These are phyloP conservation scores for Cystobasidiaceae sp. DNA, from an alignment of 1,284 basidiomycete species.

Conservation along the genomic window DNA sequence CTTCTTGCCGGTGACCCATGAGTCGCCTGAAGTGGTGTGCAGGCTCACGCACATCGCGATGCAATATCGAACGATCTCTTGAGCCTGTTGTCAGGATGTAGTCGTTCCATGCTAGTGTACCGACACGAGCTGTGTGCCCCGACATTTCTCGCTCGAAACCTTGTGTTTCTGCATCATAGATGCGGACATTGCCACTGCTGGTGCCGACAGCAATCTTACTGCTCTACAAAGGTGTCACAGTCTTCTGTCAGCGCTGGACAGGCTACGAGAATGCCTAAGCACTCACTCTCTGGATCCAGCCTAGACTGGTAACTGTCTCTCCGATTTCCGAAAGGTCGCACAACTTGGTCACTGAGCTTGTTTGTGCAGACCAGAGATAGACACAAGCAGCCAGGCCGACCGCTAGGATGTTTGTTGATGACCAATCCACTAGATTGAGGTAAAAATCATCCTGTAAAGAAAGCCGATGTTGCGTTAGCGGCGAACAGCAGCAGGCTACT, in stretches of 20 bases:
- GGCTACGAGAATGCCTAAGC: neutral
- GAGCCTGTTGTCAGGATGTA: slow-evolving; percentile 86
- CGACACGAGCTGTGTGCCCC: slow-evolving; percentile 83
- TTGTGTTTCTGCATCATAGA: slow-evolving; percentile 82
- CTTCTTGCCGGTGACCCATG: slow-evolving; percentile 84
- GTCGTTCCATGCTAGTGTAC: slow-evolving; percentile 88
- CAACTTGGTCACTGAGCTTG: slow-evolving; percentile 82
- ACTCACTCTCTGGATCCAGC: slow-evolving; percentile 82
- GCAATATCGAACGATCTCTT: slow-evolving; percentile 81
- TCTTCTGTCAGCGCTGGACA: slow-evolving; percentile 2
- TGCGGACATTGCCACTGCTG: slow-evolving; percentile 76
- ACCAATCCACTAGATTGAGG: slow-evolving; percentile 97
- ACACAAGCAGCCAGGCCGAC: slow-evolving; percentile 89
- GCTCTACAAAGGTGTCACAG: slow-evolving; percentile 53
- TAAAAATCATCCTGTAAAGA: slow-evolving; percentile 78
- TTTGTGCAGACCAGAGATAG: slow-evolving; percentile 95
- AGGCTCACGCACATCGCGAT: slow-evolving; percentile 77
- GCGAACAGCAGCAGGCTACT: neutral
- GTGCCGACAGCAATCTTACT: slow-evolving; percentile 89
- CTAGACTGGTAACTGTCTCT: slow-evolving; percentile 72
- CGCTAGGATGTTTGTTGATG: slow-evolving; percentile 84
- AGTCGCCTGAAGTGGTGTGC: slow-evolving; percentile 70
- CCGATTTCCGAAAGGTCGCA: slow-evolving; percentile 63
- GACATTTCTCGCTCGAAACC: slow-evolving; percentile 70
- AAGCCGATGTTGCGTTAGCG: neutral